A percentile compares a stretch with the other conserved stretches of the same genome.
These are phyloP conservation scores for Piromyces finnis DNA, from an alignment of 192 early-diverging fungal species.

Conservation along the genomic window DNA sequence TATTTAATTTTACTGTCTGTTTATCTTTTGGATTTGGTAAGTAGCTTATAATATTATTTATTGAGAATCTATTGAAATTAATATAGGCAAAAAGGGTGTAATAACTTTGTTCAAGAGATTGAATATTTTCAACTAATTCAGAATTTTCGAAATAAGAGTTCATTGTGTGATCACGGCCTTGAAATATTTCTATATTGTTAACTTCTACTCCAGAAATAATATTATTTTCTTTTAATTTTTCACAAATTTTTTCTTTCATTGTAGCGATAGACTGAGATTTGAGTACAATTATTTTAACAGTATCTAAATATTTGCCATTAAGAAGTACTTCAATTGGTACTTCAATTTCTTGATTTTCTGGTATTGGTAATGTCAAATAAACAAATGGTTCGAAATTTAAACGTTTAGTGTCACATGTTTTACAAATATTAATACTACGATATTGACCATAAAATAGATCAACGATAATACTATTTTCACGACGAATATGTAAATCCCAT, in stretches of 20 bases:
- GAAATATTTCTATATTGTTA: neutral
- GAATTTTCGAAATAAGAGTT: neutral
- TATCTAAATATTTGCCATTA: neutral
- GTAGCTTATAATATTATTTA: neutral
- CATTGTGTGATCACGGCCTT: neutral
- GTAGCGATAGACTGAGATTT: neutral
- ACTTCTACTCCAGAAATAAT: neutral
- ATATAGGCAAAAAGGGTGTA: neutral
- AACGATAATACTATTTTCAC: conserved; percentile 67
- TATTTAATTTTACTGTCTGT: neutral
- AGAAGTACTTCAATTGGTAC: neutral
- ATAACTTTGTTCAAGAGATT: neutral
- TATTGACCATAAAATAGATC: conserved; percentile 60
- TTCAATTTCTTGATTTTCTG: conserved; percentile 38
- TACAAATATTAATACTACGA: neutral
- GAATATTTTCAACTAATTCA: neutral
- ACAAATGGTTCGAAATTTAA: conserved; percentile 66
- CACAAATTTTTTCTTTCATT: neutral
- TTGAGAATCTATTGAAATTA: neutral
- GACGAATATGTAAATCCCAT: conserved; percentile 55
- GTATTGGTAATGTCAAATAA: conserved; percentile 58
- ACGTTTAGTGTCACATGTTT: conserved; percentile 1
- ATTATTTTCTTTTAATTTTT: neutral
- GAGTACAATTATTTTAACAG: neutral
- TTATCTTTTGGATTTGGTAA: neutral